A percentile compares a stretch with the other conserved stretches of the same genome.
Conservation (phyloP, 805 yeast genomes). For the Scheffersomyces stipitis region DNA sequence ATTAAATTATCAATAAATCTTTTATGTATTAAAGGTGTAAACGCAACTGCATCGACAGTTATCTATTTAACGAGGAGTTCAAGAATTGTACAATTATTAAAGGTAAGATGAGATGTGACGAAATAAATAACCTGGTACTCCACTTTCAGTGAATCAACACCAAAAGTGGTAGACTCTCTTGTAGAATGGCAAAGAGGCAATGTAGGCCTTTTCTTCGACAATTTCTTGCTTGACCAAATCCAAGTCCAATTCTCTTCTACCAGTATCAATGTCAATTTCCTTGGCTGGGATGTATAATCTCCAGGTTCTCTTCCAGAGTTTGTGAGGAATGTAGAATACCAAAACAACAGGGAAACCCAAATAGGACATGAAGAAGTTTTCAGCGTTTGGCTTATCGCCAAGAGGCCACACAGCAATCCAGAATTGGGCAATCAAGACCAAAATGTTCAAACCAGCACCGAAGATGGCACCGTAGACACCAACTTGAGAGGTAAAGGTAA, state of each 20-base stretch:
- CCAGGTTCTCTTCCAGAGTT: slow-evolving; percentile 48
- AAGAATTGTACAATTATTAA: background rate
- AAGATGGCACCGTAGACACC: slow-evolving; percentile 37
- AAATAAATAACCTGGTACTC: background rate
- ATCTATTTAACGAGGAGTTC: too few relatives aligned
- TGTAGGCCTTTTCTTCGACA: slow-evolving; percentile 53
- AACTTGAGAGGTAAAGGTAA: slow-evolving; percentile 36
- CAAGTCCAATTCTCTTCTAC: slow-evolving; percentile 60
- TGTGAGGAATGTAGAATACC: slow-evolving; percentile 44
- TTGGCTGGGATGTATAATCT: slow-evolving; percentile 40
- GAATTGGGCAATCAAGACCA: slow-evolving; percentile 42
- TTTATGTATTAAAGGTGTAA: too few relatives aligned
- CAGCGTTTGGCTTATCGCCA: slow-evolving; percentile 33
- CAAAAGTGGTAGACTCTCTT: slow-evolving; percentile 56
- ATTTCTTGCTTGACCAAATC: slow-evolving; percentile 57
- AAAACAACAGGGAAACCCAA: slow-evolving; percentile 49
- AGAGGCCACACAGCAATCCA: slow-evolving; percentile 44
- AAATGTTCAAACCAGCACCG: slow-evolving; percentile 29
- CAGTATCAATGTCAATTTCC: slow-evolving; percentile 61
- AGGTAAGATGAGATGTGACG: background rate
- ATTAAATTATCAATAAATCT: too few relatives aligned
- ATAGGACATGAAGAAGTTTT: slow-evolving; percentile 44
- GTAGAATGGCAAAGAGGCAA: slow-evolving; percentile 46
- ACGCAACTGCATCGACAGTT: too few relatives aligned
- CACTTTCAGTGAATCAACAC: slow-evolving; percentile 38